Base-by-base conservation (phyloP, 2,329 filamentous ascomycete genomes). In the Botryotinia calthae region DNA sequence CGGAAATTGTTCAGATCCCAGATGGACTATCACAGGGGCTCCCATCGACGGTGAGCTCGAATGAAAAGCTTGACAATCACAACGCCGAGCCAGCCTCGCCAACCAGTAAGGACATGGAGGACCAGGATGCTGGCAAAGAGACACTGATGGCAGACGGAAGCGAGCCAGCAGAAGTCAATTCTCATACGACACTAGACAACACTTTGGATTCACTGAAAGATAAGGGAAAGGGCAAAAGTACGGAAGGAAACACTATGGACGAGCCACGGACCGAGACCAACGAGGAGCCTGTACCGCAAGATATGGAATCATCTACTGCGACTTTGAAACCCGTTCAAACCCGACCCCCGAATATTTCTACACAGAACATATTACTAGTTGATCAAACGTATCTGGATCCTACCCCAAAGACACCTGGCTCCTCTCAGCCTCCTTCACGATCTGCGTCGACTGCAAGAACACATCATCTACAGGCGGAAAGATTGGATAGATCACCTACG, bases 401-500 rank as follows among this genome's bases (percentile, higher is more conserved):
- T 71, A 85, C 84, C 42, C 85, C 84, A 1, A 83, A 82, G 77
- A 85, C 82, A 70, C 84, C 82, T 74, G 79, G 79, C 73, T 79
- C 81, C 37, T 83, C 84, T 28, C 80, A 81, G 66, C 82, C 82
- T 65, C 80, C 84, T 34, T 79, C 83, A n/a, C 79, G 81, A 62
- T 78, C 80, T n/a, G 76, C 77, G 34, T 82, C 79, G 37, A 78
- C 68, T 79, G 74, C 80, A 76, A 73, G 72, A 82, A 77, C 76
- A 65, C 72, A 75, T 56, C 75, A 76, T 70, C 66, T 83, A 42
- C 76, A 82, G 82, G 62, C 80, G 80, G 73, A 81, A 80, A 54
- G 80, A 81, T 63, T 82, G 79, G 79, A 80, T 31, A 77, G 79
- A 44, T 90, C 88, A 9, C 88, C 87, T 7, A 86, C 86, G 2